Evolutionary conservation across 495 filamentous ascomycete species (phyloP), one percentile per base, ranked within the genome.

Genomic region (Opeltia flavorubescens): DNA sequence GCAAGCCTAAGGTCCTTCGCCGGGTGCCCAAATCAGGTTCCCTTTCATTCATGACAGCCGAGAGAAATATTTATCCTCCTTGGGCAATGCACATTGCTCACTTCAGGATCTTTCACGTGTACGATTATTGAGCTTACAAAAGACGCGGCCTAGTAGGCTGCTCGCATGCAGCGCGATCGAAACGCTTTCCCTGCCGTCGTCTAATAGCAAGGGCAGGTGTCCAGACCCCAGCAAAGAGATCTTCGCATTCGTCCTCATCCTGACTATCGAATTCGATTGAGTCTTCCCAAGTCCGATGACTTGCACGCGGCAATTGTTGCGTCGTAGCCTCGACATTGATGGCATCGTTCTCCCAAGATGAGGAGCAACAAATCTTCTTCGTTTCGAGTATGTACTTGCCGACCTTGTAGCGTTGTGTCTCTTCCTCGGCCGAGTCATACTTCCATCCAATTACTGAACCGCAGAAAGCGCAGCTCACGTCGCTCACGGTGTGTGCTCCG

Each of bases 351-450:
- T 93, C 86, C 84, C 83, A 93, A 45, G 68, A 70, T n/a, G 72
- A 67, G 39, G 68, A 74, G 4, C 70, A 61, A 17, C 75, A 76
- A 21, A 87, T 80, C 50, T 82, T 70, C 59, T 79, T 79, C 27
- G 81, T 87, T 66, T 96, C 89, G 29, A 96, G 61, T n/a, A 96
- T 95, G 55, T 89, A 95, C 61, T 94, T 95, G 25, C 89, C 89
- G 25, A 95, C 79, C 61, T 96, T 96, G 65, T 96, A 96, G 45
- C 74, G 72, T 61, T 96, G 89, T 31, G 68, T 70, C 50, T 80
- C 70, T 55, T 95, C 84, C 44, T 82, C 79, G 0, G 89, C 89
- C 35, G 77, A 77, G 44, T 95, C 72, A 59, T 96, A 96, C 62
- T 95, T 95, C 89, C 89, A 96, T 8, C 89, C 89, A 15, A 96